phyloP scores from a whole-genome alignment of 192 early-diverging fungal genomes.

The Entophlyctis luteolus region DNA sequence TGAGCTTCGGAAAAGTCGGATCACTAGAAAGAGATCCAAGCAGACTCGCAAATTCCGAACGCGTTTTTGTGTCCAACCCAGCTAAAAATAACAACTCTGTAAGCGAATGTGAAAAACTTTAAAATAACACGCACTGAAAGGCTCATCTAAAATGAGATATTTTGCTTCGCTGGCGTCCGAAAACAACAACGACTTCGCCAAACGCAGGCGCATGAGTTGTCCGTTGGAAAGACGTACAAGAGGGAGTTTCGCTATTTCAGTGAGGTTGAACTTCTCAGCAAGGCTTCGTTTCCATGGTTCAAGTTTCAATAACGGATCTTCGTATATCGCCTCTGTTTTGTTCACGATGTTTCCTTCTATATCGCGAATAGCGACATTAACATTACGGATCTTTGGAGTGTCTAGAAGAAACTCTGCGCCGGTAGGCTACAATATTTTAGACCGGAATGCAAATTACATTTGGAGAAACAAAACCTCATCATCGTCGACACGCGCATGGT shows the following conservation, averaged over 20 bases:
- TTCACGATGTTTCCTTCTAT: neutral
- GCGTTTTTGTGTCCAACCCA: constrained; percentile 50
- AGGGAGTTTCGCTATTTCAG: neutral
- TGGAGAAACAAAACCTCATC: constrained; percentile 22
- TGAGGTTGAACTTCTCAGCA: constrained; percentile 27
- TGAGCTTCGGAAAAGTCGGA: constrained; percentile 18
- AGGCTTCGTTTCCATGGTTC: neutral
- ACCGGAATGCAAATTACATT: neutral
- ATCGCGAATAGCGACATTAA: neutral
- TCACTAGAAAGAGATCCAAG: constrained; percentile 17
- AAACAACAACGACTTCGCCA: constrained; percentile 11
- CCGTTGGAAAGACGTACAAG: constrained; percentile 17
- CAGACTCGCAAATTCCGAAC: constrained; percentile 30
- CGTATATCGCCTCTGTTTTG: neutral
- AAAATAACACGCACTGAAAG: constrained; percentile 51
- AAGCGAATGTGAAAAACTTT: neutral
- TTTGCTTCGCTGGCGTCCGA: constrained; percentile 3
- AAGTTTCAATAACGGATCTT: neutral
- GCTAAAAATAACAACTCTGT: constrained; percentile 20
- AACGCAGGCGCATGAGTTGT: constrained; percentile 15
- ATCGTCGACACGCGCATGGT: constrained; percentile 41
- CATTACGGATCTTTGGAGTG: neutral
- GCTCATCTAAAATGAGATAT: constrained; percentile 46
- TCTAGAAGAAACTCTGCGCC: constrained; percentile 7
- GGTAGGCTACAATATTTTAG: constrained; percentile 1